Evolutionary conservation across 192 early-diverging fungal species (phyloP).

Genomic region (Backusella luteola): DNA sequence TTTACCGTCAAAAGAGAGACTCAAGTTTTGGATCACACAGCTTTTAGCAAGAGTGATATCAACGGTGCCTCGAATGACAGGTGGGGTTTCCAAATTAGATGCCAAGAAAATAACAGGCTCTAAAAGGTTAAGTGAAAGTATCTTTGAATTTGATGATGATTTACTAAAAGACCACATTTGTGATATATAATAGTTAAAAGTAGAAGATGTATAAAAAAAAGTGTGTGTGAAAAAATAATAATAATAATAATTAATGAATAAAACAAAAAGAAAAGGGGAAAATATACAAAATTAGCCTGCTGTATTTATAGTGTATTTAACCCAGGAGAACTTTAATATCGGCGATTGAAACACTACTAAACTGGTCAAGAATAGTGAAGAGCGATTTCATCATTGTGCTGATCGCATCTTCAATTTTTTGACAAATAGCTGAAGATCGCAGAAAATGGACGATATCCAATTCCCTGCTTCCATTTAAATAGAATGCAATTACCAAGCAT

Average conservation of each 20-base stretch:
- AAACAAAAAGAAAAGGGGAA: neutral
- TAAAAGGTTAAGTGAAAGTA: neutral
- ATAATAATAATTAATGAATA: neutral
- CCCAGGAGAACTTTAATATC: neutral
- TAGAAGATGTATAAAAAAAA: neutral
- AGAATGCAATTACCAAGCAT: neutral
- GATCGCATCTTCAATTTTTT: neutral
- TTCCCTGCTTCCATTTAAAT: neutral
- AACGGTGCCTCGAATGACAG: constrained; percentile 11
- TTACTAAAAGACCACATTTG: constrained; percentile 1
- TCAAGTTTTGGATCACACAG: neutral
- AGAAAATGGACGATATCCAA: too few relatives aligned
- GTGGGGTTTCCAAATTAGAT: neutral
- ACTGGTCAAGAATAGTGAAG: neutral
- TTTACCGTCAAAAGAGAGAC: neutral
- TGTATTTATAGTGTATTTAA: neutral
- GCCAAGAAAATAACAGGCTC: constrained; percentile 16
- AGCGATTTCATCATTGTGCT: neutral
- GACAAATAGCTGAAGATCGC: neutral
- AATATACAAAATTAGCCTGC: neutral
- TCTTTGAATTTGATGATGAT: neutral
- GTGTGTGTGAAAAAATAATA: neutral
- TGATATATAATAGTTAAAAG: neutral
- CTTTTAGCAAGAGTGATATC: neutral
- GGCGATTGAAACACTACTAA: neutral